Evolutionary conservation across 306 rosid genomes (phyloP), one percentile per base, ranked within the genome.

Genomic region (Cicer bijugum): DNA sequence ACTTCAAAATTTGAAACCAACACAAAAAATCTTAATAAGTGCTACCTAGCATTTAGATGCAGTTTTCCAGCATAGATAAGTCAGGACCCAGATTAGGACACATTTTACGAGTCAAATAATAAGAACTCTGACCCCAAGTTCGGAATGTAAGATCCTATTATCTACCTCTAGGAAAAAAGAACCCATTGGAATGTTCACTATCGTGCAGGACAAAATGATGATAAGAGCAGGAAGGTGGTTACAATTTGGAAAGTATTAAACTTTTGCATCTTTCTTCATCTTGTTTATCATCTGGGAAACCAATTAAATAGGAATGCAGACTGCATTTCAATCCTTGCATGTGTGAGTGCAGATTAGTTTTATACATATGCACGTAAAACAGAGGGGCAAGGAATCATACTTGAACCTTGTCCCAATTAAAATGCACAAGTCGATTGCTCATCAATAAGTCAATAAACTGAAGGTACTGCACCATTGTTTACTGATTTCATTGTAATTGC

Each of bases 231-330:
- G 44, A 62, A 33, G 59, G 65, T 55, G 53, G 69, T 55, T 62
- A 55, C 66, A 78, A 69, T 55, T 82, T 62, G 47, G 66, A 62
- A 63, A 60, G 37, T 77, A 67, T 73, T 67, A 62, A 58, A 69
- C 10, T 55, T 82, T 62, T 53, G 68, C 75, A 46, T 69, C 42
- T 74, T 68, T 12, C 19, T 52, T 62, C 55, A 78, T 72, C 46
- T 48, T 69, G 47, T 69, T 52, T 74, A 53, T 55, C 71, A 69
- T 53, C 77, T 43, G 17, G 38, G 46, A 23, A 67, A 66, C 52
- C 51, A 28, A 28, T 28, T 50, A 50, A 12, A 42, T 63, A 77
- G 11, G 71, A 78, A 67, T 11, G 20, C 20, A 69, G 75, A 38
- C 50, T 60, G 67, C 80, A 51, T 47, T 47, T 56, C 16, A 67